phyloP scores from a whole-genome alignment of 345 rosid genomes.

The Gossypium anomalum region DNA sequence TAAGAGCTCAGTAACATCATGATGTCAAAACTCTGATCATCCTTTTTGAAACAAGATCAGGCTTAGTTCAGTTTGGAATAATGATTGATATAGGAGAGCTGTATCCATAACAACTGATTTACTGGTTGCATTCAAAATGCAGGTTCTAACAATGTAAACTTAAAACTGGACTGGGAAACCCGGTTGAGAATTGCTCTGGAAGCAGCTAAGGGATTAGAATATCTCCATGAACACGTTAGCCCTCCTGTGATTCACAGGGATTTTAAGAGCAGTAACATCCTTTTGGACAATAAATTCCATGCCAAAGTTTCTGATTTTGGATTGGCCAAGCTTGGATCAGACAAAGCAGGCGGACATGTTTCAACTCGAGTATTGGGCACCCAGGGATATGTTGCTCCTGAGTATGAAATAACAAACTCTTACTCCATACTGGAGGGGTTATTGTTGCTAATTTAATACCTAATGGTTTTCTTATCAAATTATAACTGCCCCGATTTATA shows the following conservation, averaged over 20 bases:
- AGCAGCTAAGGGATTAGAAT: slow-evolving; percentile 80
- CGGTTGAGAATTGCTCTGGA: slow-evolving; percentile 74
- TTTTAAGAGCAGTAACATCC: slow-evolving; percentile 73
- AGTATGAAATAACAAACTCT: slow-evolving; percentile 36
- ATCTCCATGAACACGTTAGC: slow-evolving; percentile 70
- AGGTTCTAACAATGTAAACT: slow-evolving; percentile 44
- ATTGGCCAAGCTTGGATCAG: slow-evolving; percentile 70
- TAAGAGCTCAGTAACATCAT: background rate
- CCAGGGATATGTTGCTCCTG: slow-evolving; percentile 80
- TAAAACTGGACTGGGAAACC: slow-evolving; percentile 63
- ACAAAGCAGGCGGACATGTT: slow-evolving; percentile 71
- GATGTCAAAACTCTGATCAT: background rate
- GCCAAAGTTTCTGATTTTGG: slow-evolving; percentile 84
- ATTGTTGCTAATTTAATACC: background rate
- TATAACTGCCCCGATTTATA: background rate
- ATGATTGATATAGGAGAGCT: background rate
- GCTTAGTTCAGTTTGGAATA: background rate
- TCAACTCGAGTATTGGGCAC: slow-evolving; percentile 74
- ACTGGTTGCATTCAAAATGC: slow-evolving; percentile 17
- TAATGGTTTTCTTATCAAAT: background rate
- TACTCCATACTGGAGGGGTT: background rate
- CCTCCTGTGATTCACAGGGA: slow-evolving; percentile 77
- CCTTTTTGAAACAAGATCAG: background rate
- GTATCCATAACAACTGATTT: background rate
- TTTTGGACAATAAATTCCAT: slow-evolving; percentile 55